Evolutionary conservation across 2,329 filamentous ascomycete genomes (phyloP).

Genomic region (Ceratocystis harringtonii): DNA sequence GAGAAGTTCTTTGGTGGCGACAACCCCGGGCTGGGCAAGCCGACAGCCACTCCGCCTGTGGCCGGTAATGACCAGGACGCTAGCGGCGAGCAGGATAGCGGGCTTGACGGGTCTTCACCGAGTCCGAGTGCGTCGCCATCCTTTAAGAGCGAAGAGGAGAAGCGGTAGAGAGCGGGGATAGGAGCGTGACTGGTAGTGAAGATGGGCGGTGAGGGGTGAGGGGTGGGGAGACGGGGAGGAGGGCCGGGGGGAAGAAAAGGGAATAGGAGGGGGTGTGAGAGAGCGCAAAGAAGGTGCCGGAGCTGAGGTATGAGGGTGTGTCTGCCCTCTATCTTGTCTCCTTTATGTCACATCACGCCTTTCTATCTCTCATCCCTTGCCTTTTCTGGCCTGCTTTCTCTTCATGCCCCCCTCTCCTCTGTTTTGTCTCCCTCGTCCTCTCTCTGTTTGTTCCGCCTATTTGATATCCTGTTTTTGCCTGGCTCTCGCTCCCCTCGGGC

Average conservation of each 20-base stretch:
- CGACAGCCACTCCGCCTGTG: slow-evolving; percentile 39
- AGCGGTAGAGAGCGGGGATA: not conserved
- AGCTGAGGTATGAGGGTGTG: not conserved
- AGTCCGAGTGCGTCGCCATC: not conserved
- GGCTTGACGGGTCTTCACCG: not conserved
- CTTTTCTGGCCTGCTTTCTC: not conserved
- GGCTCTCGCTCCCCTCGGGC: not conserved
- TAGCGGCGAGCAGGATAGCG: slow-evolving; percentile 19
- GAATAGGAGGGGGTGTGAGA: not conserved
- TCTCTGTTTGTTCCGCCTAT: not conserved
- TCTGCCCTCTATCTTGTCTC: too few relatives aligned
- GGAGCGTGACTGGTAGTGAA: not conserved
- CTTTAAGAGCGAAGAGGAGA: not conserved
- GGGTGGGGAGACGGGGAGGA: not conserved
- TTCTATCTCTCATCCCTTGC: not conserved
- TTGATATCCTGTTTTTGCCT: slow-evolving; percentile 2
- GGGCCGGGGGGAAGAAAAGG: not conserved
- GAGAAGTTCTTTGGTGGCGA: slow-evolving; percentile 74
- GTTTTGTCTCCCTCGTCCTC: not conserved
- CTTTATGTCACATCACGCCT: not conserved
- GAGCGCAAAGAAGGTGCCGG: not conserved
- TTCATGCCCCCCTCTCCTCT: not conserved
- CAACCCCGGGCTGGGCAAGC: slow-evolving; percentile 35
- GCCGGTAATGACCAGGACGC: slow-evolving; percentile 22
- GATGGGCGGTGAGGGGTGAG: not conserved